Percentiles rank a stretch among this genome's conserved stretches.
These are phyloP conservation scores for Mallotus nudiflorus DNA, from an alignment of 345 rosid species.

Conservation along the genomic window DNA sequence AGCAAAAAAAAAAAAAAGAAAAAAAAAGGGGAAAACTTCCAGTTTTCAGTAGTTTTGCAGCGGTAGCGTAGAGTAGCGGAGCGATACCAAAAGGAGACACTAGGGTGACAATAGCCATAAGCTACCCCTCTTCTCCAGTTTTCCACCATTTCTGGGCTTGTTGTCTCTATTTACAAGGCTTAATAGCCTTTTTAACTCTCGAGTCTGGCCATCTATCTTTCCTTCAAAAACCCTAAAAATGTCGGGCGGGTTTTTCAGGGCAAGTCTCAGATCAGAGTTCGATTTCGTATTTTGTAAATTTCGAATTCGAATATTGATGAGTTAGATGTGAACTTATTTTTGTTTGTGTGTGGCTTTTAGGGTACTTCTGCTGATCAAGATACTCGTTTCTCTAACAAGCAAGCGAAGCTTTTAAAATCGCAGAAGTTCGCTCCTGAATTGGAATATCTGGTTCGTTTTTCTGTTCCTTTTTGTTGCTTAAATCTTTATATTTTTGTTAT, in stretches of 20 bases:
- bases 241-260: slow-evolving; percentile 38
- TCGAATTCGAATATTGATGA: neutral
- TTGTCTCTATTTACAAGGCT: too few relatives aligned
- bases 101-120: too few relatives aligned
- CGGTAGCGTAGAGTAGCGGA: too few relatives aligned
- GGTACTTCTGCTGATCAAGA: slow-evolving; percentile 99
- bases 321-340: neutral
- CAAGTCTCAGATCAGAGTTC: slow-evolving; percentile 1
- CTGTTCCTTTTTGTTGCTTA: neutral
- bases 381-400: slow-evolving; percentile 98
- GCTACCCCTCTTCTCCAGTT: neutral
- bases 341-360: slow-evolving; percentile 37
- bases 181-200: too few relatives aligned
- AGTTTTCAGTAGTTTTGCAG: too few relatives aligned
- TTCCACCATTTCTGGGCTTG: neutral
- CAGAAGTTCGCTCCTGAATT: slow-evolving; percentile 89
- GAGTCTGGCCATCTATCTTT: too few relatives aligned
- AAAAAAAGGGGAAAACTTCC: too few relatives aligned
- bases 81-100: too few relatives aligned
- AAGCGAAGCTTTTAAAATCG: slow-evolving; percentile 85
- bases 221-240: slow-evolving; percentile 21
- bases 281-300: neutral
- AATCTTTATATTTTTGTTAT: neutral
- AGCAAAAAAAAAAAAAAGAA: too few relatives aligned
- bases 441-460: slow-evolving; percentile 71